These are phyloP conservation scores for Monosporozyma unispora DNA, from an alignment of 805 yeast species.

Conservation along the genomic window DNA sequence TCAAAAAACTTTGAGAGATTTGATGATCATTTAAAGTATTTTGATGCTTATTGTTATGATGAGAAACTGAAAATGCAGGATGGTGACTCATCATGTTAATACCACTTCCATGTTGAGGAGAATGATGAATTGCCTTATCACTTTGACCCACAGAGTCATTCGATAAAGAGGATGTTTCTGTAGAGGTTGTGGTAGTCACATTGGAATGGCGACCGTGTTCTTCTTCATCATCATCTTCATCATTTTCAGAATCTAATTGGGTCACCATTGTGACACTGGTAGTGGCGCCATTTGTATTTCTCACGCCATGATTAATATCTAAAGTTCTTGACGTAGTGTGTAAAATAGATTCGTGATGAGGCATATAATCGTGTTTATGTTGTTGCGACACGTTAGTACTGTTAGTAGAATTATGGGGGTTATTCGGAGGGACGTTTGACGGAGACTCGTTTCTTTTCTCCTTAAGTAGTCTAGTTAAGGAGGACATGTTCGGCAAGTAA, in stretches of 20 bases:
- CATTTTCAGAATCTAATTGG: conserved; percentile 22
- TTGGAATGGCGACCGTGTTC: conserved; percentile 4
- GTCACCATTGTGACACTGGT: conserved; percentile 26
- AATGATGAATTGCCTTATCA: background rate
- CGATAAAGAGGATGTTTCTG: conserved; percentile 1
- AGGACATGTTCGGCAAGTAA: too few relatives aligned
- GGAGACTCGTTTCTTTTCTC: conserved; percentile 23
- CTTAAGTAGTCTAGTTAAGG: conserved; percentile 28
- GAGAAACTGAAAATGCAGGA: background rate
- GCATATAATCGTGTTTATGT: background rate
- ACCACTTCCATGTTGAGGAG: background rate
- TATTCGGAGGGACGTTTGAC: background rate
- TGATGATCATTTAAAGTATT: background rate
- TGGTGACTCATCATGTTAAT: background rate
- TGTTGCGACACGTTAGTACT: background rate
- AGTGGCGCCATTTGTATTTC: conserved; percentile 10
- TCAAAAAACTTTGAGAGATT: conserved; percentile 22
- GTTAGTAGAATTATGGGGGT: conserved; percentile 5
- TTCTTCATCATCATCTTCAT: conserved; percentile 7
- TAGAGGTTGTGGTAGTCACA: conserved; percentile 8
- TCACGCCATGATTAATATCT: conserved; percentile 9
- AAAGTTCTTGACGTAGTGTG: conserved; percentile 13
- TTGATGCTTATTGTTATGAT: background rate
- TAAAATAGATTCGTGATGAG: conserved; percentile 5
- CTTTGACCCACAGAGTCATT: background rate